Percentiles rank a stretch among this genome's conserved stretches.
Conservation (phyloP, 2,329 filamentous ascomycete genomes). For the Waltergamsia citrina region DNA sequence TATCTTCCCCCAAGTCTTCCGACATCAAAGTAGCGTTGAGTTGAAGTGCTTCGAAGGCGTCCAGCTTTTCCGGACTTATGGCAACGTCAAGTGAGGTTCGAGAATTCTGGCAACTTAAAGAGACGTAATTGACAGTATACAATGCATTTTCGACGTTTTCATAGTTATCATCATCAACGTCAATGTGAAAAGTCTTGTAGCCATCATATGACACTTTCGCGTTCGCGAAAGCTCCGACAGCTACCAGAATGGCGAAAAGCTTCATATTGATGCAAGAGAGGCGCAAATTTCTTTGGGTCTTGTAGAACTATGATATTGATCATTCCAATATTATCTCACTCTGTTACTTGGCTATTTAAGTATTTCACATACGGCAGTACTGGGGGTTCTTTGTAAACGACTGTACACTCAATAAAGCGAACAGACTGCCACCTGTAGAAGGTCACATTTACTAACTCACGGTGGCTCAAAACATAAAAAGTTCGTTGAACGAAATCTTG, state of each 20-base stretch:
- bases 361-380: too few species aligned
- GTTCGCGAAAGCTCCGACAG: constrained; percentile 3
- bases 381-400: too few species aligned
- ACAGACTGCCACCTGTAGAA: too few species aligned
- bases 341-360: too few species aligned
- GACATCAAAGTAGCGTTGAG: constrained; percentile 11
- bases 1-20: constrained; percentile 14
- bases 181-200: constrained; percentile 15
- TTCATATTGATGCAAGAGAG: constrained; percentile 7
- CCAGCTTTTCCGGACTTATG: constrained; percentile 12
- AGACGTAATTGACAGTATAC: constrained; percentile 10
- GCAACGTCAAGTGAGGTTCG: constrained; percentile 14
- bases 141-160: constrained; percentile 9
- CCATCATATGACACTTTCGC: constrained; percentile 13
- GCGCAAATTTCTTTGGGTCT: too few species aligned
- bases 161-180: constrained; percentile 8
- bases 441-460: too few species aligned
- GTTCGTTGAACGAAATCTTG: too few species aligned
- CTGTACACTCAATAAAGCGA: too few species aligned
- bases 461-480: too few species aligned
- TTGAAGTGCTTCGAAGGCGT: constrained; percentile 11
- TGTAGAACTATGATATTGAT: too few species aligned
- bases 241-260: neutral
- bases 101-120: constrained; percentile 13
- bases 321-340: too few species aligned